Percentiles rank a stretch among this genome's conserved stretches.
phyloP scores from a whole-genome alignment of 2,329 filamentous ascomycete genomes.

The Colletotrichum eremochloae region DNA sequence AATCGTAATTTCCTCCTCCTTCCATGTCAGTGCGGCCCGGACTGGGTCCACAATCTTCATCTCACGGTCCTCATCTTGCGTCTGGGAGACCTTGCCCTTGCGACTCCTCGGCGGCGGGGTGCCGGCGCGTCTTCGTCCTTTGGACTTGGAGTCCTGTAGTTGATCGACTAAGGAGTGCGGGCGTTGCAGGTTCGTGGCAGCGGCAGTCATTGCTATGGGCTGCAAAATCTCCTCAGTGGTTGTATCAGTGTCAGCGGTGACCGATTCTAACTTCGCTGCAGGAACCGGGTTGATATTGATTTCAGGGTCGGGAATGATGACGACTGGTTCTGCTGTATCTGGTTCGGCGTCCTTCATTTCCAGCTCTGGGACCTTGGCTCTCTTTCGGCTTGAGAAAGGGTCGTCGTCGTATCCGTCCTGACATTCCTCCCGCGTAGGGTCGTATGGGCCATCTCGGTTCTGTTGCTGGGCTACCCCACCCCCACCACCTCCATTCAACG shows the following conservation, averaged over 20 bases:
- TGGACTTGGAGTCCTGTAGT: conserved; percentile 55
- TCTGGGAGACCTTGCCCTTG: conserved; percentile 24
- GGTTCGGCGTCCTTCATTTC: conserved; percentile 48
- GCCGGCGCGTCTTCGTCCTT: conserved; percentile 51
- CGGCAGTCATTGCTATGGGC: conserved; percentile 41
- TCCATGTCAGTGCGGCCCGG: conserved; percentile 74
- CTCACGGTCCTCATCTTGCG: conserved; percentile 50
- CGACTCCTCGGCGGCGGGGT: conserved; percentile 53
- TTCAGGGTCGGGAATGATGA: conserved; percentile 40
- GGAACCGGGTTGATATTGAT: conserved; percentile 29
- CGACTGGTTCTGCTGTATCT: conserved; percentile 36
- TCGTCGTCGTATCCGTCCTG: conserved; percentile 47
- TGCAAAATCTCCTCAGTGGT: conserved; percentile 12
- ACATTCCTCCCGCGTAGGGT: conserved; percentile 44
- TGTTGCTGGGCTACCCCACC: conserved; percentile 56
- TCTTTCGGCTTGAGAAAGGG: conserved; percentile 52
- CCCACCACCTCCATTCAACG: conserved; percentile 57
- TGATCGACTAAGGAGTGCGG: conserved; percentile 57
- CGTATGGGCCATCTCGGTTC: conserved; percentile 32
- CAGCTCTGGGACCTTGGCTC: conserved; percentile 52
- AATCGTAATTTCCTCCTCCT: conserved; percentile 76
- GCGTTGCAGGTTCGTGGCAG: conserved; percentile 46
- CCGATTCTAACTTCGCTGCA: conserved; percentile 1
- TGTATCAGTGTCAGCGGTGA: not conserved
- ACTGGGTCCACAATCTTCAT: conserved; percentile 63